Conservation (phyloP, 345 rosid genomes). For the Eucalyptus melliodora region DNA sequence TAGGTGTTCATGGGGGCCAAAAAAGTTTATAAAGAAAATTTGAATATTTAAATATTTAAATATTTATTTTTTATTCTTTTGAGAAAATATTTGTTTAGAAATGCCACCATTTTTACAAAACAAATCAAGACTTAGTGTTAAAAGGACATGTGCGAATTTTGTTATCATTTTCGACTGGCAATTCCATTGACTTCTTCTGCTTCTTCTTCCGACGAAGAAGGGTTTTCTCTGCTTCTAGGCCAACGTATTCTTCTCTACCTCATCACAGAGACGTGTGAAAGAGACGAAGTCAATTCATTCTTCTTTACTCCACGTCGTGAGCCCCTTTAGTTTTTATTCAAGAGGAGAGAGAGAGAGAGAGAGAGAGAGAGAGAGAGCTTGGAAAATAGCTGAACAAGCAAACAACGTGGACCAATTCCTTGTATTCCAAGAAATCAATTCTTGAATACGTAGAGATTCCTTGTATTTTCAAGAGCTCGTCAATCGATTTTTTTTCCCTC, state of each 20-base stretch:
- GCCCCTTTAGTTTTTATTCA: not conserved
- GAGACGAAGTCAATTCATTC: not conserved
- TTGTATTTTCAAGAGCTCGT: not conserved
- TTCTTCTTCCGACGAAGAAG: not conserved
- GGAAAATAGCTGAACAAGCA: not conserved
- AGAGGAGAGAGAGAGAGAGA: not conserved
- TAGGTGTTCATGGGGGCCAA: too few species aligned
- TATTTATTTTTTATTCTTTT: too few species aligned
- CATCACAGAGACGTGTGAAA: not conserved
- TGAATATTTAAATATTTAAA: accelerated
- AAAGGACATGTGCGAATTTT: not conserved
- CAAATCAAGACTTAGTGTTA: not conserved
- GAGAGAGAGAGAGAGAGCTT: not conserved
- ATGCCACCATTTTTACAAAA: too few species aligned
- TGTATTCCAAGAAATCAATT: not conserved
- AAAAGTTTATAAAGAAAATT: too few species aligned
- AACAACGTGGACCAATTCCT: not conserved
- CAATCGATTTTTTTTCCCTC: too few species aligned
- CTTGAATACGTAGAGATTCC: not conserved
- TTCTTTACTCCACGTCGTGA: not conserved
- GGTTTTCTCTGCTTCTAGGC: not conserved
- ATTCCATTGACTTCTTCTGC: not conserved
- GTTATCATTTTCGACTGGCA: not conserved
- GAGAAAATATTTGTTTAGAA: too few species aligned
- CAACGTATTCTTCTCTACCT: not conserved